Base-by-base conservation (phyloP, 495 filamentous ascomycete genomes). In the Trichodelitschia bisporula region DNA sequence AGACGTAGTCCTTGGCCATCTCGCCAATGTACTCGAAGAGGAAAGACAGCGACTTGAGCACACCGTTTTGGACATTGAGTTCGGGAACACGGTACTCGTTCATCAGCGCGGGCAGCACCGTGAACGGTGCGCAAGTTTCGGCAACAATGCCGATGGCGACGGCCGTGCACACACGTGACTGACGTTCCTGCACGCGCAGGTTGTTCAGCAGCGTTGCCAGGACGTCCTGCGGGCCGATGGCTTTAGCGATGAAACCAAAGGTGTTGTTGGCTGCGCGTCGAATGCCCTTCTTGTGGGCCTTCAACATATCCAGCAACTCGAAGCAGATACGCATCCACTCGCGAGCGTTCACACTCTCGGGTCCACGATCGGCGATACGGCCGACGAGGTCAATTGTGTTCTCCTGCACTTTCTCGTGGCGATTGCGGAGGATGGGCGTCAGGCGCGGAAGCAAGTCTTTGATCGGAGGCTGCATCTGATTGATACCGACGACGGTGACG, bases 291-390 rank as follows among this genome's bases (percentile, higher is more conserved):
- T 97, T 97, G 55, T 97, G 86, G 1, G 89, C 89, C 54, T 99
- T 99, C 37, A 99, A 66, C 86, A 99, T 95, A 55, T 99, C 89
- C 21, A 95, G 65, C 28, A 99, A 60, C 58, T 99, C 89, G 49
- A 95, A 99, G 56, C 89, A 95, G 49, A 99, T 99, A 42, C 89
- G 68, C 89, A 99, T 95, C 89, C 89, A 95, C 50, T 99, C 89
- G 45, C 86, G 69, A 11, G 89, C 83, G 44, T 89, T 90, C 43
- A 99, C 89, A 31, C 69, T 77, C 46, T 95, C 84, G 5, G 89
- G 79, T 9, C 86, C 89, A 40, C 89, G 76, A 49, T 99, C 89
- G 24, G 89, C 89, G 41, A 95, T 95, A 60, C 89, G 86, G 39
- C 89, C 89, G 26, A 99, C 86, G 3, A 99, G 61, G 47, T 99